Evolutionary conservation across 352 stramenopile genomes (phyloP).

Genomic region (Thalassiosira hispida): DNA sequence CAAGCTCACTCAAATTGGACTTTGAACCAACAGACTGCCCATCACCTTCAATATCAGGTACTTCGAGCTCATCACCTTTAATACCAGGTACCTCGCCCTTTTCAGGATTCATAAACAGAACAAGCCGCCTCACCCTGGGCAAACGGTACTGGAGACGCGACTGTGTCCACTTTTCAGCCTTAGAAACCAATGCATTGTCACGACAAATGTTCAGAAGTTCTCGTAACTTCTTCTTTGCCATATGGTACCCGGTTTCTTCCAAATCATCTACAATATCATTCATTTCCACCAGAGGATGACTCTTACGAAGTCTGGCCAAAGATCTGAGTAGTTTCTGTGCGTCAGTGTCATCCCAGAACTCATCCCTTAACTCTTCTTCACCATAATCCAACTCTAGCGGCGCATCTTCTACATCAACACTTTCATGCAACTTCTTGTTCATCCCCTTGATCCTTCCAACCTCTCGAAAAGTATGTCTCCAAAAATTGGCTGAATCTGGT

Average conservation of each 20-base stretch:
- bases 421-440: constrained; percentile 8
- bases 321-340: constrained; percentile 33
- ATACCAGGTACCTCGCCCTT: constrained; percentile 8
- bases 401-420: constrained; percentile 20
- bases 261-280: constrained; percentile 30
- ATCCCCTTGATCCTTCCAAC: constrained; percentile 39
- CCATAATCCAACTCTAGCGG: constrained; percentile 6
- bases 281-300: not conserved
- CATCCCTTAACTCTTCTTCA: constrained; percentile 21
- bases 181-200: constrained; percentile 23
- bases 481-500: constrained; percentile 40
- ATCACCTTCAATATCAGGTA: constrained; percentile 1
- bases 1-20: not conserved
- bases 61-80: not conserved
- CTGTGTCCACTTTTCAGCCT: not conserved
- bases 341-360: constrained; percentile 27
- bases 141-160: not conserved
- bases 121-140: not conserved
- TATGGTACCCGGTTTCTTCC: constrained; percentile 1
- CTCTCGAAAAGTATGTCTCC: constrained; percentile 32
- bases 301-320: constrained; percentile 27
- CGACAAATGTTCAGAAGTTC: constrained; percentile 8
- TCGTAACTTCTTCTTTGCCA: not conserved
- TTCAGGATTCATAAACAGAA: constrained; percentile 28
- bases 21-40: not conserved